Percentiles rank a stretch among this genome's conserved stretches.
Conservation (phyloP, 352 stramenopile genomes). For the Paralagenidium karlingii region DNA sequence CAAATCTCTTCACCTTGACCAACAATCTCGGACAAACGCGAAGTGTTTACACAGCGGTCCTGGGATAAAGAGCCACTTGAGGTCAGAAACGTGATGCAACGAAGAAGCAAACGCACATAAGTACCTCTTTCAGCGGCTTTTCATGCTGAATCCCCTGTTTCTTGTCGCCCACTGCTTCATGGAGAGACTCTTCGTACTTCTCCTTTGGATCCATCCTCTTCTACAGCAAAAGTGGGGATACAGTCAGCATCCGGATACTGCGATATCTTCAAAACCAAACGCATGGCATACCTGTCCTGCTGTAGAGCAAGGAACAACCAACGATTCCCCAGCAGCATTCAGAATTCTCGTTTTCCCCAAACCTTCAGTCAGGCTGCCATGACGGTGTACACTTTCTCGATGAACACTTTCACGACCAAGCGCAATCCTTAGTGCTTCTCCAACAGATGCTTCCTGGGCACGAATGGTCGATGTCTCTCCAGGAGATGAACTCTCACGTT, state of each 20-base stretch:
- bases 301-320: not conserved
- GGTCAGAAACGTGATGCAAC: too few species aligned
- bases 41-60: too few species aligned
- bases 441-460: slow-evolving; percentile 23
- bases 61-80: too few species aligned
- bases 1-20: slow-evolving; percentile 34
- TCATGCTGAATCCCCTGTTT: slow-evolving; percentile 10
- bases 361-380: slow-evolving; percentile 12
- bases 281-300: slow-evolving; percentile 8
- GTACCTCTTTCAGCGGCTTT: slow-evolving; percentile 6
- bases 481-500: slow-evolving; percentile 46
- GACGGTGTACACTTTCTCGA: slow-evolving; percentile 27
- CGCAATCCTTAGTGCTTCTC: slow-evolving; percentile 56
- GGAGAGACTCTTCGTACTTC: slow-evolving; percentile 34
- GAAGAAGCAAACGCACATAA: too few species aligned
- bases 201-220: too few species aligned
- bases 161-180: slow-evolving; percentile 11
- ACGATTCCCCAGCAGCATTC: slow-evolving; percentile 11
- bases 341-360: slow-evolving; percentile 19
- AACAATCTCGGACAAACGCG: slow-evolving; percentile 34
- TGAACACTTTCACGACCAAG: slow-evolving; percentile 60
- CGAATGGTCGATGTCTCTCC: slow-evolving; percentile 9
- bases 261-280: too few species aligned
- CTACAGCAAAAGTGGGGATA: too few species aligned
- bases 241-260: too few species aligned